phyloP scores from a whole-genome alignment of 345 rosid genomes.

The Eucalyptus lansdowneana region DNA sequence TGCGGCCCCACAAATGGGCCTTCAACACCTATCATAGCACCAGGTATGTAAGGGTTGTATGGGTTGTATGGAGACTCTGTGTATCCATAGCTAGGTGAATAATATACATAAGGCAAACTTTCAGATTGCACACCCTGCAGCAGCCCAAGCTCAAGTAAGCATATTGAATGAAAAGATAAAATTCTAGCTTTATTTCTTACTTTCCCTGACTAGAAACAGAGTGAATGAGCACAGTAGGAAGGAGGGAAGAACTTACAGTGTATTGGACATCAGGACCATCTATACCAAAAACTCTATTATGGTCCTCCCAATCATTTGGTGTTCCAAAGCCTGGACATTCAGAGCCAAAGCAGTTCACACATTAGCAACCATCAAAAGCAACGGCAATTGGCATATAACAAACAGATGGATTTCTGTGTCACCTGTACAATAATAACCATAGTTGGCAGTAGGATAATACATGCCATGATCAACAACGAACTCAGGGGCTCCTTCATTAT shows the following conservation, averaged over 20 bases:
- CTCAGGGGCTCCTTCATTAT: conserved; percentile 72
- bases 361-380: neutral
- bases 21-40: conserved; percentile 62
- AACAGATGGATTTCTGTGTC: neutral
- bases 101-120: conserved; percentile 70
- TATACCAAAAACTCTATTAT: conserved; percentile 52
- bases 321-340: conserved; percentile 58
- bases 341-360: neutral
- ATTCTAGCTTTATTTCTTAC: neutral
- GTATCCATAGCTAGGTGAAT: conserved; percentile 73
- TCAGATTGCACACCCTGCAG: conserved; percentile 78
- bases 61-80: conserved; percentile 89
- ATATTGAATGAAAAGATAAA: neutral
- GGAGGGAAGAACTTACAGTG: conserved; percentile 21
- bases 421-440: conserved; percentile 96
- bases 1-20: conserved; percentile 45
- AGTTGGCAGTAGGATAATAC: conserved; percentile 66
- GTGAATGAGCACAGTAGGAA: neutral
- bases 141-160: neutral
- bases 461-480: conserved; percentile 59
- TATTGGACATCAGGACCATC: conserved; percentile 82
- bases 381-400: neutral
- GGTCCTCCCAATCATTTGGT: conserved; percentile 95
- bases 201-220: neutral
- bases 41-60: conserved; percentile 86